Evolutionary conservation across 345 rosid genomes (phyloP).

Genomic region (Erucastrum elatum): DNA sequence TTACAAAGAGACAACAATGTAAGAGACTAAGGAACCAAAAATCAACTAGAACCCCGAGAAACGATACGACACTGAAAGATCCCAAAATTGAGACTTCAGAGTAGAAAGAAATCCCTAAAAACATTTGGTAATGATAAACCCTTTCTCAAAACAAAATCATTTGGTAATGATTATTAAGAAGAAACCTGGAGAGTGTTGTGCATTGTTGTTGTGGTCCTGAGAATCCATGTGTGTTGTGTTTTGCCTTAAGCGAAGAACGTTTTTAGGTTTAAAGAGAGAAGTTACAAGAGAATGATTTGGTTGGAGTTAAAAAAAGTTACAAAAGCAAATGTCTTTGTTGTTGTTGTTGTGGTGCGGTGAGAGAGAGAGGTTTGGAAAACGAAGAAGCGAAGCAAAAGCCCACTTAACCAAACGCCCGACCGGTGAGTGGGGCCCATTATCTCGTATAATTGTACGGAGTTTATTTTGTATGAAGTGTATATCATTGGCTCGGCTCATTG

Average conservation of each 20-base stretch:
- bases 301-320: not conserved
- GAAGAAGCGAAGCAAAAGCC: constrained; percentile 44
- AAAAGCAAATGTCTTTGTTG: not conserved
- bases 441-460: constrained; percentile 1
- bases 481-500: constrained; percentile 8
- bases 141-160: no score
- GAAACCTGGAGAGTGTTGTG: constrained; percentile 34
- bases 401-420: constrained; percentile 24
- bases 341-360: not conserved
- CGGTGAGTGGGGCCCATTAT: constrained; percentile 24
- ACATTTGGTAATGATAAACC: not conserved
- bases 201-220: constrained; percentile 18
- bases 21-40: not conserved
- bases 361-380: constrained; percentile 19
- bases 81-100: not conserved
- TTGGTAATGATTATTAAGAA: not conserved
- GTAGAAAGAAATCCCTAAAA: constrained; percentile 4
- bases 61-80: not conserved
- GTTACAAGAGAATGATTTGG: not conserved
- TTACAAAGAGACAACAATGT: not conserved
- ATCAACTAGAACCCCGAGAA: not conserved
- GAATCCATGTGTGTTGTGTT: constrained; percentile 22
- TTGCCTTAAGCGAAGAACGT: not conserved
- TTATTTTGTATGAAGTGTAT: not conserved
- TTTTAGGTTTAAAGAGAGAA: constrained; percentile 18